A percentile compares a stretch with the other conserved stretches of the same genome.
Conservation (phyloP, 495 filamentous ascomycete genomes). For the Talaromyces adpressus region DNA sequence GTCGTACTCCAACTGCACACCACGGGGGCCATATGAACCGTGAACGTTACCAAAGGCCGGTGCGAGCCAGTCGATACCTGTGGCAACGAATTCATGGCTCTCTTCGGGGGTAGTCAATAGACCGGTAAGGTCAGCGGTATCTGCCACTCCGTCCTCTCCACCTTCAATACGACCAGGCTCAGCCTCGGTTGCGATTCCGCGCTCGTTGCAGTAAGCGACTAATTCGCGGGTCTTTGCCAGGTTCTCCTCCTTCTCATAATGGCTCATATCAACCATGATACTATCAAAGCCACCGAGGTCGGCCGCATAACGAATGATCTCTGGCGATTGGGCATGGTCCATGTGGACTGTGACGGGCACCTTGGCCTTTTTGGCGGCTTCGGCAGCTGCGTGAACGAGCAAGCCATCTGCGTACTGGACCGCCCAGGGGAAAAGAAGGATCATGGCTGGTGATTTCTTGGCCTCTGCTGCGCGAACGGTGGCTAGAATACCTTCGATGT, state of each 20-base stretch:
- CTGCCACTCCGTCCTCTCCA: slow-evolving; percentile 74
- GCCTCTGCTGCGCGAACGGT: slow-evolving; percentile 71
- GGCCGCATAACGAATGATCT: slow-evolving; percentile 59
- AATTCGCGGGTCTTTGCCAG: slow-evolving; percentile 64
- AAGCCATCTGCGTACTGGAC: slow-evolving; percentile 59
- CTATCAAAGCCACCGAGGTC: slow-evolving; percentile 64
- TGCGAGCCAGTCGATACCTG: slow-evolving; percentile 76
- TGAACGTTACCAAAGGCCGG: slow-evolving; percentile 85
- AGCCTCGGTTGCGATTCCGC: slow-evolving; percentile 72
- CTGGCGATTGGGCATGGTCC: slow-evolving; percentile 70
- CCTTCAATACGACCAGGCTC: slow-evolving; percentile 80
- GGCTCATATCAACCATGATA: slow-evolving; percentile 80
- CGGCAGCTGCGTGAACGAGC: slow-evolving; percentile 57
- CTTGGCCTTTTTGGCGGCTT: slow-evolving; percentile 53
- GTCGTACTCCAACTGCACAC: slow-evolving; percentile 68
- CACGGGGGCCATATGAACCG: slow-evolving; percentile 70
- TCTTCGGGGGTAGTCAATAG: slow-evolving; percentile 73
- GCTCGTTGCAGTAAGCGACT: slow-evolving; percentile 61
- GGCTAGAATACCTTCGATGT: slow-evolving; percentile 76
- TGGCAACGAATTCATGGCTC: slow-evolving; percentile 66
- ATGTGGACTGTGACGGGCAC: slow-evolving; percentile 71
- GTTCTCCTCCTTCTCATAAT: slow-evolving; percentile 80
- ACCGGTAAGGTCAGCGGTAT: slow-evolving; percentile 67
- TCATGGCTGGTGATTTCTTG: slow-evolving; percentile 67
- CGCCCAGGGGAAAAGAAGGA: slow-evolving; percentile 85